Conservation (phyloP, 805 yeast species). For the Candida coleopterorum region DNA sequence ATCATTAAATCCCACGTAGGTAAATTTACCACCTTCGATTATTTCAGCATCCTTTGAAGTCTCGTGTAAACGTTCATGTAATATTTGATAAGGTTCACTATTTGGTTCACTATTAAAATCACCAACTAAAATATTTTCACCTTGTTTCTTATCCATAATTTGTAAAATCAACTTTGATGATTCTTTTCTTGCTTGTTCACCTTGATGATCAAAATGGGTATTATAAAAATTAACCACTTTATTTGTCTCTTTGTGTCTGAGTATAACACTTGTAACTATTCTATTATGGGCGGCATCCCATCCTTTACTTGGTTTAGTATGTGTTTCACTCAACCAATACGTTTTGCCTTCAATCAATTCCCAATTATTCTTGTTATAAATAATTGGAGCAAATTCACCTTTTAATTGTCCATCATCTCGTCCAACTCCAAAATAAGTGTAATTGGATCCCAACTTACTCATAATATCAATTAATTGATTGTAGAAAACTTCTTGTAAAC, state of each 20-base stretch:
- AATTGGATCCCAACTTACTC: slow-evolving; percentile 18
- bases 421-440: slow-evolving; percentile 37
- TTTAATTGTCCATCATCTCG: slow-evolving; percentile 24
- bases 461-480: slow-evolving; percentile 34
- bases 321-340: slow-evolving; percentile 40
- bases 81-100: slow-evolving; percentile 35
- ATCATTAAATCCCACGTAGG: slow-evolving; percentile 39
- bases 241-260: slow-evolving; percentile 23
- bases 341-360: slow-evolving; percentile 24
- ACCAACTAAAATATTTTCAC: slow-evolving; percentile 34
- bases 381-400: slow-evolving; percentile 36
- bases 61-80: slow-evolving; percentile 19
- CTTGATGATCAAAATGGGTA: slow-evolving; percentile 41
- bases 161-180: slow-evolving; percentile 31
- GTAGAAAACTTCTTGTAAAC: slow-evolving; percentile 39
- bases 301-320: slow-evolving; percentile 32
- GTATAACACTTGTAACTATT: slow-evolving; percentile 34
- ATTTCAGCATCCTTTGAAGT: slow-evolving; percentile 20
- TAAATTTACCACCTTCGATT: slow-evolving; percentile 34
- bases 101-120: slow-evolving; percentile 40
- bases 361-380: slow-evolving; percentile 30
- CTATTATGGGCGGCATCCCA: slow-evolving; percentile 42
- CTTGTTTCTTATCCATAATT: slow-evolving; percentile 26
- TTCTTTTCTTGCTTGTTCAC: slow-evolving; percentile 29
- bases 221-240: slow-evolving; percentile 29